Evolutionary conservation across 2,329 filamentous ascomycete species (phyloP).

Genomic region (Fusarium tjaetaba): DNA sequence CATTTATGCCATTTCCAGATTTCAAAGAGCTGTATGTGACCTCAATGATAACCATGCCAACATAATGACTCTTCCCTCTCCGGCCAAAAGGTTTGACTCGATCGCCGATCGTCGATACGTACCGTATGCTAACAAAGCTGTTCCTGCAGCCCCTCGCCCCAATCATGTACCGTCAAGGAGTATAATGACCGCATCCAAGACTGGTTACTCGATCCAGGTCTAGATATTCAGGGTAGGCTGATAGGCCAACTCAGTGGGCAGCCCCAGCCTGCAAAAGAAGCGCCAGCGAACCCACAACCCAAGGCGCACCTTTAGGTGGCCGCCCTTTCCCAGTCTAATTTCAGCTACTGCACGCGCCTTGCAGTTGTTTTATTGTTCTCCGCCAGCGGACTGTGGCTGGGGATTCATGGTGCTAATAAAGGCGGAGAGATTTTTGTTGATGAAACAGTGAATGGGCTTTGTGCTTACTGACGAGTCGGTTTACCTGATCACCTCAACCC

Average conservation of each 20-base stretch:
- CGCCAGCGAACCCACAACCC: not conserved
- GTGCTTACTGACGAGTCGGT: fast-evolving
- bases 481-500: not conserved
- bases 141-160: not conserved
- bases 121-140: fast-evolving
- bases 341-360: too few species aligned
- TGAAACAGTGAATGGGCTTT: fast-evolving
- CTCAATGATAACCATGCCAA: too few species aligned
- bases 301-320: not conserved
- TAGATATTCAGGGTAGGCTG: not conserved
- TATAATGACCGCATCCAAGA: not conserved
- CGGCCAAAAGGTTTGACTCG: fast-evolving
- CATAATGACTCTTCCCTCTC: too few species aligned
- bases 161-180: fast-evolving
- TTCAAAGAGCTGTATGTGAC: too few species aligned
- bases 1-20: too few species aligned
- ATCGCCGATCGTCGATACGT: fast-evolving
- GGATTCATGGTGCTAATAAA: not conserved
- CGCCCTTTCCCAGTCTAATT: not conserved
- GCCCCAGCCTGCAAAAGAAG: not conserved
- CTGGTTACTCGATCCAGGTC: not conserved
- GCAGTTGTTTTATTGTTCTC: not conserved
- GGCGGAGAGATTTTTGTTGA: too few species aligned
- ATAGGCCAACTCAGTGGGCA: not conserved
- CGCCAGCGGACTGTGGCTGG: fast-evolving